Evolutionary conservation across 176 grass and related monocot species (phyloP).

Genomic region (Triticum turgidum): DNA sequence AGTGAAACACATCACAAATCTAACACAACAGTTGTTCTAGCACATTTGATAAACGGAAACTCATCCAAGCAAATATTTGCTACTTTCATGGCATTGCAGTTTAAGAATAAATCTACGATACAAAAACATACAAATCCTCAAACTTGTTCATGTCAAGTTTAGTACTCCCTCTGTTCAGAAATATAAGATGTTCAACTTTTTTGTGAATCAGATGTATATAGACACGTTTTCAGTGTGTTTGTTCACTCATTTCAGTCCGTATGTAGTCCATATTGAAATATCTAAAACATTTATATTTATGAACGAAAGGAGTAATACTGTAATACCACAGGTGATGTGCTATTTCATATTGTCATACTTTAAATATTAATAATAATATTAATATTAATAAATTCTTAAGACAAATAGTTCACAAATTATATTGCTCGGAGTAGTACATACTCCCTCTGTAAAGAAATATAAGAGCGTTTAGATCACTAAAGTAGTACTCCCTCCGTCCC

Average conservation of each 20-base stretch:
- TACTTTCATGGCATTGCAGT: not conserved
- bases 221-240: too few species aligned
- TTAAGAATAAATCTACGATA: not conserved
- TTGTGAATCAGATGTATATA: too few species aligned
- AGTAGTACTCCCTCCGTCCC: too few species aligned
- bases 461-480: too few species aligned
- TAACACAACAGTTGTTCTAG: slow-evolving; percentile 1
- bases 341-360: not conserved
- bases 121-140: not conserved
- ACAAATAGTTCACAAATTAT: not conserved
- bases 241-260: too few species aligned
- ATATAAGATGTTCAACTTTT: too few species aligned
- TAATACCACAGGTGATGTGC: not conserved
- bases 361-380: not conserved
- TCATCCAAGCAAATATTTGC: not conserved
- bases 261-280: too few species aligned
- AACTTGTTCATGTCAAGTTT: not conserved
- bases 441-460: too few species aligned
- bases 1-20: slow-evolving; percentile 2
- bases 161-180: not conserved
- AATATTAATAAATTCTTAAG: not conserved
- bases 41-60: not conserved
- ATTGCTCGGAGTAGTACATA: not conserved
- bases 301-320: too few species aligned
- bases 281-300: too few species aligned